Conservation (phyloP, 2,329 filamentous ascomycete species). For the Penicillium expansum region DNA sequence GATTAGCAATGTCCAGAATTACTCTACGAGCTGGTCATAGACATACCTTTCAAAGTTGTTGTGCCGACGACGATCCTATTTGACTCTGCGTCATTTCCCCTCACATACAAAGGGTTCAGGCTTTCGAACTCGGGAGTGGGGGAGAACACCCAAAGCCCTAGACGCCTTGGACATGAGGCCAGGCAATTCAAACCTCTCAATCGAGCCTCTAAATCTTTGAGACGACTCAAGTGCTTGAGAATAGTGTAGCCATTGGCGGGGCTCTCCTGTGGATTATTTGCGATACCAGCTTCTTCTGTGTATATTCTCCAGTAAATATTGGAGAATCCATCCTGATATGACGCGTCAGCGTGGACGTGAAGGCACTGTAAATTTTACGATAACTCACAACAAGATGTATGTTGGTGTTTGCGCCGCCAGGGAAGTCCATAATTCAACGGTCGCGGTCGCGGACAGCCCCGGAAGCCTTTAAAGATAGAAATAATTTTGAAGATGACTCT, state of each 20-base stretch:
- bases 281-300: slow-evolving; percentile 36
- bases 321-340: slow-evolving; percentile 42
- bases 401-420: slow-evolving; percentile 43
- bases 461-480: slow-evolving; percentile 29
- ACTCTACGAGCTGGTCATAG: not conserved
- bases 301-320: slow-evolving; percentile 45
- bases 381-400: slow-evolving; percentile 43
- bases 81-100: slow-evolving; percentile 25
- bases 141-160: slow-evolving; percentile 44
- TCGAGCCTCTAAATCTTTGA: slow-evolving; percentile 40
- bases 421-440: slow-evolving; percentile 44
- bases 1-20: slow-evolving; percentile 1
- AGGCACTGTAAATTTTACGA: not conserved
- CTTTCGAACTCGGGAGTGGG: slow-evolving; percentile 38
- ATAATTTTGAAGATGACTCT: slow-evolving; percentile 22
- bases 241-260: slow-evolving; percentile 39
- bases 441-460: slow-evolving; percentile 26
- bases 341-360: slow-evolving; percentile 20
- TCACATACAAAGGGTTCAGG: slow-evolving; percentile 29
- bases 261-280: slow-evolving; percentile 31
- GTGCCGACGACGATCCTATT: slow-evolving; percentile 33
- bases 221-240: slow-evolving; percentile 38
- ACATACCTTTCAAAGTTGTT: slow-evolving; percentile 35
- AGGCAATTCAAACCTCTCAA: slow-evolving; percentile 39
- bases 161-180: slow-evolving; percentile 38